A percentile compares a stretch with the other conserved stretches of the same genome.
Evolutionary conservation across 371 early-diverging fungal genomes (phyloP).

Genomic region (Syncephalastrum racemosum): DNA sequence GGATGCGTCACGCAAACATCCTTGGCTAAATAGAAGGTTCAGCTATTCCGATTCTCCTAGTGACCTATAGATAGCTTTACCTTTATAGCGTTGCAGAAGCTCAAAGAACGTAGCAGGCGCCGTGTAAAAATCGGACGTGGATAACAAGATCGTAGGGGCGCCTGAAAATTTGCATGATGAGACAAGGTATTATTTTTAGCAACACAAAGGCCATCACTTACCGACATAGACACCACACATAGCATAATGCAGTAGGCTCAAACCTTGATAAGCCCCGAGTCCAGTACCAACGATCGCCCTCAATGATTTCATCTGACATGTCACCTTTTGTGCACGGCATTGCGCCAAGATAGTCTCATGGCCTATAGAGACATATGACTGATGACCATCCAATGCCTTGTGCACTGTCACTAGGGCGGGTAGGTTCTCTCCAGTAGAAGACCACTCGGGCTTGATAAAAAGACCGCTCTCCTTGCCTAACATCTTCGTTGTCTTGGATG

Average conservation of each 20-base stretch:
- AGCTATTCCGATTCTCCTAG: neutral
- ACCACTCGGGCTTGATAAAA: constrained; percentile 46
- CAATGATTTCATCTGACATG: constrained; percentile 68
- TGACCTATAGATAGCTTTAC: constrained; percentile 9
- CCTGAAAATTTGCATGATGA: constrained; percentile 10
- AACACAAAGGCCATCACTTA: constrained; percentile 13
- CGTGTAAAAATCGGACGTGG: constrained; percentile 29
- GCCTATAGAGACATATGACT: constrained; percentile 58
- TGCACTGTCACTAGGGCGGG: constrained; percentile 60
- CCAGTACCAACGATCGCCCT: constrained; percentile 68
- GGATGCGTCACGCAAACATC: constrained; percentile 72
- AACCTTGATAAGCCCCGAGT: constrained; percentile 65
- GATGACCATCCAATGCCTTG: constrained; percentile 53
- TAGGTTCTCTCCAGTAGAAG: constrained; percentile 17
- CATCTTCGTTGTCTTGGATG: constrained; percentile 51
- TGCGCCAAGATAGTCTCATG: constrained; percentile 73
- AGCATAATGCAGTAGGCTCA: constrained; percentile 73
- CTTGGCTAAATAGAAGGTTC: constrained; percentile 45
- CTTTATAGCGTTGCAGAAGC: constrained; percentile 56
- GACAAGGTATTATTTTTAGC: neutral
- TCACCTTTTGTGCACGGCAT: constrained; percentile 77
- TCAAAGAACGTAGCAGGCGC: constrained; percentile 66
- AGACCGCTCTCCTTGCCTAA: constrained; percentile 61
- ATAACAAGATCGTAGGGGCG: constrained; percentile 31
- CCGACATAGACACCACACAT: constrained; percentile 79